A percentile compares a stretch with the other conserved stretches of the same genome.
These are phyloP conservation scores for Sarocladium strictum DNA, from an alignment of 2,329 filamentous ascomycete species.

Conservation along the genomic window DNA sequence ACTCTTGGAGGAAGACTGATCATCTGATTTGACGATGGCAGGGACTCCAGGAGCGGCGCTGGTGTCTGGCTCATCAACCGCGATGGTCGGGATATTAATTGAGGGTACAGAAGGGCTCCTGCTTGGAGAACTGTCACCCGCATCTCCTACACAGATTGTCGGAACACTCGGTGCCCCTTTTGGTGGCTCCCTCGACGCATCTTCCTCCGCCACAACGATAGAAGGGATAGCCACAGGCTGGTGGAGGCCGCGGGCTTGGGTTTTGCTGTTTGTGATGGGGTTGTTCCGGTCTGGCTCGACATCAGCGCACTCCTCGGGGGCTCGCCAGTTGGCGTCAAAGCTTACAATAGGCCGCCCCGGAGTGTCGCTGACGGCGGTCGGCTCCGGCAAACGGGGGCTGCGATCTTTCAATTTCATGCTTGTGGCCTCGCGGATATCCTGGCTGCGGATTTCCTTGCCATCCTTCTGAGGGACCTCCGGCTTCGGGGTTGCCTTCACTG, in stretches of 20 bases:
- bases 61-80: slow-evolving; percentile 28
- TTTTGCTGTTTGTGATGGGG: slow-evolving; percentile 15
- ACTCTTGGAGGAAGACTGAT: slow-evolving; percentile 17
- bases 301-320: slow-evolving; percentile 64
- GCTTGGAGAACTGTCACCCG: slow-evolving; percentile 17
- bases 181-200: slow-evolving; percentile 26
- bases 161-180: slow-evolving; percentile 25
- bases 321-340: slow-evolving; percentile 81
- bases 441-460: slow-evolving; percentile 74
- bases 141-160: slow-evolving; percentile 28
- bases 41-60: slow-evolving; percentile 39
- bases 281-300: slow-evolving; percentile 41
- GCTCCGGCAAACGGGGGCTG: slow-evolving; percentile 80
- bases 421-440: slow-evolving; percentile 86
- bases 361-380: slow-evolving; percentile 84
- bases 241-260: slow-evolving; percentile 14
- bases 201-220: slow-evolving; percentile 48
- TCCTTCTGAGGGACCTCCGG: slow-evolving; percentile 59
- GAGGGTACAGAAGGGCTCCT: slow-evolving; percentile 22
- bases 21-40: slow-evolving; percentile 41
- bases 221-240: slow-evolving; percentile 41
- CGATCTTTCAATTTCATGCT: slow-evolving; percentile 84
- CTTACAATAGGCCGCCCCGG: slow-evolving; percentile 94
- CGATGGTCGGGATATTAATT: slow-evolving; percentile 46
- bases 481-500: slow-evolving; percentile 20